Base-by-base conservation (phyloP, 78 protist species). In the Dictyostelium firmibasis region DNA sequence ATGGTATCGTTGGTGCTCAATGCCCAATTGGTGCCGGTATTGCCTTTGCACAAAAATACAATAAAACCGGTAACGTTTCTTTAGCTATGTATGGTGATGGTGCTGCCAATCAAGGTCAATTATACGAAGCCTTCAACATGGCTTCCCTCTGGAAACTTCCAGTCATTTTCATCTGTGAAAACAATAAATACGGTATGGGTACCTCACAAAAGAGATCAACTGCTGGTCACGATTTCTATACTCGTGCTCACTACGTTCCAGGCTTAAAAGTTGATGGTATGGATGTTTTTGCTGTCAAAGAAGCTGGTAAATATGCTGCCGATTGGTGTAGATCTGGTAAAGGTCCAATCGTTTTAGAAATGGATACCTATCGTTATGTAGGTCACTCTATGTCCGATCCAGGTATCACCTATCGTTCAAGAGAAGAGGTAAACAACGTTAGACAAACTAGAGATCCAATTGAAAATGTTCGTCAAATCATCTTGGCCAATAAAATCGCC, bases 301-400 rank as follows among this genome's bases (percentile, higher is more conserved):
- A 84, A 81, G 99, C 98, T 38, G 72, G 91, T 50, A 53, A 60
- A 72, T 97, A n/a, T 10, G 98, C 98, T 35, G 94, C 94, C 4
- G 94, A 89, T 14, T 89, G 78, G 81, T 78, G 87, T 33, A 43
- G 94, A 31, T 11, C 85, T 29, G 94, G 94, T 23, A 81, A 98
- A 62, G 99, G 98, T 25, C 99, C 98, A 38, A 16, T 98, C 27
- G 85, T 98, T 38, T 3, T 99, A 57, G 98, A 97, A 92, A 62
- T 97, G 92, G 93, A 96, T 50, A 98, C 99, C 29, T 99, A 99
- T 93, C 98, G 99, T 81, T 99, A 99, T 94, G 92, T 92, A n/a
- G 99, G 99, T 67, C 99, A 99, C 98, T 95, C 98, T 35, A 99
- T 99, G 99, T 96, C 98, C 64, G 99, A 99, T 93, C 99, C 99